Percentiles rank a stretch among this genome's conserved stretches.
Conservation (phyloP, 2,329 filamentous ascomycete species). For the Cladophialophora bantiana region DNA sequence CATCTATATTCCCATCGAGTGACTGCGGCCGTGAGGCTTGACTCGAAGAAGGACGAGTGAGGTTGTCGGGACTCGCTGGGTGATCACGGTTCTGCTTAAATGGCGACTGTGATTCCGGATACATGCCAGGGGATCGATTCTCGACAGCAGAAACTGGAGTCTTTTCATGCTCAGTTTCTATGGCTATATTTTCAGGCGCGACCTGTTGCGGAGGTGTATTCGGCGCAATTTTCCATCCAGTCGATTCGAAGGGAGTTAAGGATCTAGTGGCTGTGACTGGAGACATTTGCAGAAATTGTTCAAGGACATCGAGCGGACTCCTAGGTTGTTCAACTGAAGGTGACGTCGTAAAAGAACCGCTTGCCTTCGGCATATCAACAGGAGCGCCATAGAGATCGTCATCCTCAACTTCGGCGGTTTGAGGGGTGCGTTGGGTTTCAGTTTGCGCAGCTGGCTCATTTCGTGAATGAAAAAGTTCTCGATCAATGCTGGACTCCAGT, state of each 20-base stretch:
- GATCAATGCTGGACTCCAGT: slow-evolving; percentile 21
- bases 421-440: not conserved
- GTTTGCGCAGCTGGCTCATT: not conserved
- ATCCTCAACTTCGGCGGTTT: slow-evolving; percentile 21
- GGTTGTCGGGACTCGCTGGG: slow-evolving; percentile 3
- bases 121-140: slow-evolving; percentile 9
- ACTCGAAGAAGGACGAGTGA: slow-evolving; percentile 17
- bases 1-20: slow-evolving; percentile 27
- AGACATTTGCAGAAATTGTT: slow-evolving; percentile 32
- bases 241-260: not conserved
- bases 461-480: slow-evolving; percentile 16
- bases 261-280: slow-evolving; percentile 6
- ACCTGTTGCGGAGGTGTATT: not conserved
- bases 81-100: slow-evolving; percentile 24
- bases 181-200: not conserved
- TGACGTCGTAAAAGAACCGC: not conserved
- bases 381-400: slow-evolving; percentile 35
- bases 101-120: slow-evolving; percentile 30
- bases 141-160: slow-evolving; percentile 6
- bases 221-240: not conserved
- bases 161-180: slow-evolving; percentile 15
- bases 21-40: slow-evolving; percentile 9
- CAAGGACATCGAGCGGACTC: slow-evolving; percentile 26
- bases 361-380: not conserved
- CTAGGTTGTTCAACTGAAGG: slow-evolving; percentile 10